Conservation (phyloP, 2,329 filamentous ascomycete species). For the Ceratocystis destructans region DNA sequence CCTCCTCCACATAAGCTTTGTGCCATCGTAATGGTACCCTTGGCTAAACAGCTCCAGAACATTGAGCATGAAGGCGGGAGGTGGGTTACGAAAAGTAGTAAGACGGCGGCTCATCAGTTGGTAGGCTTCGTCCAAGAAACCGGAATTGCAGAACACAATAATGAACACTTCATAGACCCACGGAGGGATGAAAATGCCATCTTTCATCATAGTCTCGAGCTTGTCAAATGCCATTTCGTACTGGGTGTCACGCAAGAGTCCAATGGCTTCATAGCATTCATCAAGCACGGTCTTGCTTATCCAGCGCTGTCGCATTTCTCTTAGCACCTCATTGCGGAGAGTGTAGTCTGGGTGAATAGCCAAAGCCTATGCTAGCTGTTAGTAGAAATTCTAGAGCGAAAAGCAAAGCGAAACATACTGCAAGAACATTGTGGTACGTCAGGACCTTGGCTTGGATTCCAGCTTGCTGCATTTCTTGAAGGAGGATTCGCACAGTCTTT, state of each 20-base stretch:
- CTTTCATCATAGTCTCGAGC: conserved; percentile 51
- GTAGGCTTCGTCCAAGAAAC: conserved; percentile 66
- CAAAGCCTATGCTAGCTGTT: conserved; percentile 38
- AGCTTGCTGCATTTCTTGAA: conserved; percentile 55
- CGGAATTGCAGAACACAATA: conserved; percentile 55
- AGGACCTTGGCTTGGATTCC: conserved; percentile 49
- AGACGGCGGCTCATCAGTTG: conserved; percentile 31
- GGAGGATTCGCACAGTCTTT: conserved; percentile 44
- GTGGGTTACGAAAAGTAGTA: conserved; percentile 34
- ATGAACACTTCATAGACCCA: conserved; percentile 75
- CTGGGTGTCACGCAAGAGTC: conserved; percentile 66
- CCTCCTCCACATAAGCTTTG: conserved; percentile 56
- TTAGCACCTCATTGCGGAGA: conserved; percentile 55
- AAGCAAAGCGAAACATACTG: conserved; percentile 31
- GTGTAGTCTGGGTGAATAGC: conserved; percentile 77
- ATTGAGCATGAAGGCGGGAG: conserved; percentile 50
- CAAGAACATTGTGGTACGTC: conserved; percentile 59
- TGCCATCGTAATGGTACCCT: conserved; percentile 48
- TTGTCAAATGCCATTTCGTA: conserved; percentile 65
- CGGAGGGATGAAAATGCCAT: conserved; percentile 40
- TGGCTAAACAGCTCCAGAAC: conserved; percentile 63
- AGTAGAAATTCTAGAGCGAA: neutral
- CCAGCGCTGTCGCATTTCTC: conserved; percentile 63
- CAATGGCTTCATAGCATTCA: conserved; percentile 51
- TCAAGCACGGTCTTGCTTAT: conserved; percentile 36